A percentile compares a stretch with the other conserved stretches of the same genome.
These are phyloP conservation scores for Juglanconis juglandina DNA, from an alignment of 2,329 filamentous ascomycete species.

Conservation along the genomic window DNA sequence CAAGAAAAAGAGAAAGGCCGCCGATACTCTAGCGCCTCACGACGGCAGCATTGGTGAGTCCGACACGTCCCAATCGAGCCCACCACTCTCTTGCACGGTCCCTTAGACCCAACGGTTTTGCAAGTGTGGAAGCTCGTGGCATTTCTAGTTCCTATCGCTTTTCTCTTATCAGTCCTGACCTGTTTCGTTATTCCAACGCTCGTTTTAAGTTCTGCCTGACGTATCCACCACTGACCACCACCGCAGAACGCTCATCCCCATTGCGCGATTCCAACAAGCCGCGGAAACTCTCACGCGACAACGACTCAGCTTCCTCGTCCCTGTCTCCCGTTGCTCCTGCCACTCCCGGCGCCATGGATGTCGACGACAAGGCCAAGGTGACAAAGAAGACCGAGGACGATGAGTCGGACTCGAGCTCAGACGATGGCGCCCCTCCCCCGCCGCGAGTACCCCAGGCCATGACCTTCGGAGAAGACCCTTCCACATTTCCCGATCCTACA, in stretches of 20 bases:
- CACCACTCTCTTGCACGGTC: not conserved
- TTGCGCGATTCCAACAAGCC: conserved; percentile 48
- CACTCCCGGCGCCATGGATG: conserved; percentile 55
- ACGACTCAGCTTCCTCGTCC: conserved; percentile 57
- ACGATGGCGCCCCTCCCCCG: conserved; percentile 58
- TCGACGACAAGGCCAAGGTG: conserved; percentile 42
- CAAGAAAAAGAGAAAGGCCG: conserved; percentile 75
- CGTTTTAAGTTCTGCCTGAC: not conserved
- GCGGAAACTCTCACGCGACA: conserved; percentile 48
- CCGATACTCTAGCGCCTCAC: conserved; percentile 54
- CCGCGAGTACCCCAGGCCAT: conserved; percentile 72
- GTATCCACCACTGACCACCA: conserved; percentile 19
- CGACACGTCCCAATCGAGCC: not conserved
- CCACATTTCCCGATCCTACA: conserved; percentile 86
- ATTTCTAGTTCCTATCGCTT: not conserved
- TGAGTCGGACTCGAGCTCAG: conserved; percentile 48
- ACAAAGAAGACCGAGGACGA: conserved; percentile 38
- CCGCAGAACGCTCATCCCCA: conserved; percentile 52
- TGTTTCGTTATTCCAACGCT: not conserved
- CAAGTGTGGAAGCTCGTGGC: not conserved
- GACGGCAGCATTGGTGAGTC: conserved; percentile 41
- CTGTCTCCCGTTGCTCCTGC: conserved; percentile 53
- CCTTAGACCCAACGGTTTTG: not conserved
- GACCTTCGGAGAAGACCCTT: conserved; percentile 88
- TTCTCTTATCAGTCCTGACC: not conserved